Conservation (phyloP, 345 rosid species). For the Eucalyptus rudis region DNA sequence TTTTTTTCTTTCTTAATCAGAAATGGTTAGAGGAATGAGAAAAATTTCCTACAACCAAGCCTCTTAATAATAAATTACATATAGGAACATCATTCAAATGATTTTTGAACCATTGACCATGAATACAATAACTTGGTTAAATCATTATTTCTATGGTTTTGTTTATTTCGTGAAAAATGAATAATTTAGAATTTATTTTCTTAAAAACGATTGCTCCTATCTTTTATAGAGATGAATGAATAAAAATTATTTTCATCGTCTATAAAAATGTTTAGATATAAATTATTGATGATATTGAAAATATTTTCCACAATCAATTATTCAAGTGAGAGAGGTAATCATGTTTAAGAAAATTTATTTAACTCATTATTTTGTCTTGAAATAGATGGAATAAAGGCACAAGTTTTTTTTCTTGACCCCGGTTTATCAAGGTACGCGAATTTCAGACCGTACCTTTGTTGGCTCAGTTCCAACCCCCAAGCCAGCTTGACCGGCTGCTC, state of each 20-base stretch:
- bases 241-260: too few species aligned
- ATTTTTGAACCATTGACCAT: background rate
- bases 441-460: background rate
- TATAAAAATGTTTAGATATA: too few species aligned
- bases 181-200: too few species aligned
- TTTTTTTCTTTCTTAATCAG: background rate
- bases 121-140: background rate
- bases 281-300: too few species aligned
- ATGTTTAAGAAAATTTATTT: too few species aligned
- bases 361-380: too few species aligned
- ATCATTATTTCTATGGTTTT: background rate
- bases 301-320: too few species aligned
- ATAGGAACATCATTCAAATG: background rate
- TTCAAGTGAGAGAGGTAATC: too few species aligned
- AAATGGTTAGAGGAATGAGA: background rate
- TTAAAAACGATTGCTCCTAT: too few species aligned
- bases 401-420: background rate
- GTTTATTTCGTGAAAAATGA: too few species aligned
- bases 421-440: background rate
- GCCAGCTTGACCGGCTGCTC: constrained; percentile 46
- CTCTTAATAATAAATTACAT: background rate
- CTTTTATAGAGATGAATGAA: too few species aligned
- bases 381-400: background rate
- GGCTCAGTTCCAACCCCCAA: constrained; percentile 47
- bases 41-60: background rate